Base-by-base conservation (phyloP, 129 eudicot genomes). In the Escallonia rubra region DNA sequence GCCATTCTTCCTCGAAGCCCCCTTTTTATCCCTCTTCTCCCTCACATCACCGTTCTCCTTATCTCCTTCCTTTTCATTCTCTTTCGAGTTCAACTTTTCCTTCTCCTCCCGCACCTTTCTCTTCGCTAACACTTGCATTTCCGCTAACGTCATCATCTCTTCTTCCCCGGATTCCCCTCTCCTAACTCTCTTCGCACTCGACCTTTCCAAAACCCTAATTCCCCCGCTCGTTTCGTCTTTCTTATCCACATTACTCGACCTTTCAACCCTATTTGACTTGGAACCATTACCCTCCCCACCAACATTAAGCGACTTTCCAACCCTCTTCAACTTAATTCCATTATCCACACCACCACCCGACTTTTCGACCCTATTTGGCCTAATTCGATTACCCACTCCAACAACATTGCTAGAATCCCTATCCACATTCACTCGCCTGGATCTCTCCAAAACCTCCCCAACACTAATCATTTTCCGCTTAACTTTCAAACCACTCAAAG, bases 111-210 rank as follows among this genome's bases (percentile, higher is more conserved):
- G 59, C 41, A 52, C 61, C 55, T 79, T 74, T 46, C 48, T 72
- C 71, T 80, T 89, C 40, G 73, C 90, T 41, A 75, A 59, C 74
- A 74, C 15, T 74, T 79, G 82, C 84, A 92, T 83, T 71, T 92
- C 81, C 6, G 95, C 90, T 63, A 92, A 68, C 3, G 96, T 92
- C 95, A 88, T 80, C 50, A 10, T 70, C 53, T 84, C 93, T 60
- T 74, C 83, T 23, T 23, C 34, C 34, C 34, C 1, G 34, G 34
- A 23, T 23, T 23, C 1, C 41, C 61, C 78, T 49, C 10, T 71
- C 54, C 52, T 69, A 59, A 57, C 82, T 49, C 74, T 79, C 74
- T 75, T 74, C 12, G 68, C 63, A 57, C 78, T 65, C 64, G 53
- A 63, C 46, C 68, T 76, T 54, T 52, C 66, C 42, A 57, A 52